These are phyloP conservation scores for Thielaviopsis punctulata DNA, from an alignment of 2,329 filamentous ascomycete genomes.

Conservation along the genomic window DNA sequence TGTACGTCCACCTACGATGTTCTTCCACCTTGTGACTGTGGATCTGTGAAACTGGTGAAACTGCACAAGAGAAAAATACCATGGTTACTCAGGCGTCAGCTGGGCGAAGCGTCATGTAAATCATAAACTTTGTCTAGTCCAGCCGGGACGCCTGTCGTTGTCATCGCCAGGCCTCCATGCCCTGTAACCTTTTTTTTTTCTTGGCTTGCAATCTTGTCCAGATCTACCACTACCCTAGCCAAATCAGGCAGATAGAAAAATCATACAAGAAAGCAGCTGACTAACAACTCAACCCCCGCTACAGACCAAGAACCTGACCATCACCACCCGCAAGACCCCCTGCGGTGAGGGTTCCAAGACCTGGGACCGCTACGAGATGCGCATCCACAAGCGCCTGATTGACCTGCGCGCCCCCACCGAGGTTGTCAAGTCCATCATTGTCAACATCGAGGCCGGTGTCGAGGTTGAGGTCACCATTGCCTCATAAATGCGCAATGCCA, in stretches of 20 bases:
- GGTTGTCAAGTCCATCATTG: slow-evolving; percentile 91
- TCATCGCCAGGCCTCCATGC: not conserved
- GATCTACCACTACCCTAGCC: not conserved
- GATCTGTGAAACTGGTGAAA: not conserved
- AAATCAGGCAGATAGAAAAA: too few species aligned
- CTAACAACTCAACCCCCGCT: slow-evolving; percentile 26
- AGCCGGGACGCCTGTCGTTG: not conserved
- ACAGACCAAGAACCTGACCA: slow-evolving; percentile 78
- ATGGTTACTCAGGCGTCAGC: not conserved
- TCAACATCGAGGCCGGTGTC: slow-evolving; percentile 88
- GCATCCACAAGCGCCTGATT: slow-evolving; percentile 97
- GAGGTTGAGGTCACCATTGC: slow-evolving; percentile 89
- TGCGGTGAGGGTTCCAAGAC: slow-evolving; percentile 99
- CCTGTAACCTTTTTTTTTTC: not conserved
- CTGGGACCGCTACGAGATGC: slow-evolving; percentile 98
- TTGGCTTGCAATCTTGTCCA: too few species aligned
- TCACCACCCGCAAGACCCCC: slow-evolving; percentile 97
- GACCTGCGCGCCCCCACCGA: slow-evolving; percentile 96
- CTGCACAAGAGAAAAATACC: not conserved
- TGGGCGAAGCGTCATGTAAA: not conserved
- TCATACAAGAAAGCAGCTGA: not conserved
- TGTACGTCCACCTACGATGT: not conserved
- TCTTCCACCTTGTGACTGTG: not conserved
- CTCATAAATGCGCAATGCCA: slow-evolving; percentile 35
- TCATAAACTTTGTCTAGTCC: not conserved